Evolutionary conservation across 768 basidiomycete genomes (phyloP).

Genomic region (Leccinum truebloodii): DNA sequence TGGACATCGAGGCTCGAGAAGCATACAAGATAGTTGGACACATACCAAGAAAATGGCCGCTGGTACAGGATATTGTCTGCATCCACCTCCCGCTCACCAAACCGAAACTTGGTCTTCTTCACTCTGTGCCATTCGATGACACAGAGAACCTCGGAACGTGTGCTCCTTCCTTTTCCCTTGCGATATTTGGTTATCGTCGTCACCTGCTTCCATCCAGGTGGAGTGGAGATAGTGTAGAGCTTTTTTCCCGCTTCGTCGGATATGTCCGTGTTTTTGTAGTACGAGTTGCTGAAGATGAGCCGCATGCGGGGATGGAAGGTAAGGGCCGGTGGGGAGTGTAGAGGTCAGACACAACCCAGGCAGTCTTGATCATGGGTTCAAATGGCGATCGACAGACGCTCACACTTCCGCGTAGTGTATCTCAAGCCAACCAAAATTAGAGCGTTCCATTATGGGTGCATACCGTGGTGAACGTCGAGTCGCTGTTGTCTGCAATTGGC

Average conservation of each 20-base stretch:
- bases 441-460: neutral
- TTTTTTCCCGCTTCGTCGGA: constrained; percentile 20
- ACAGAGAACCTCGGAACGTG: constrained; percentile 20
- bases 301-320: constrained; percentile 5
- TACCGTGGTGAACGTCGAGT: neutral
- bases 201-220: constrained; percentile 15
- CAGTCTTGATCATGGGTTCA: neutral
- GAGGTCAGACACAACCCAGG: neutral
- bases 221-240: constrained; percentile 21
- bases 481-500: neutral
- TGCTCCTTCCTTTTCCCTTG: neutral
- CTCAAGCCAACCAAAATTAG: constrained; percentile 12
- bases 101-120: constrained; percentile 28
- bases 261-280: constrained; percentile 22
- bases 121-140: constrained; percentile 33
- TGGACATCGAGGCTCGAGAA: neutral
- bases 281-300: constrained; percentile 17
- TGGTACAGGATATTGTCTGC: constrained; percentile 16
- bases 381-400: neutral
- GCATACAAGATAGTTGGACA: neutral
- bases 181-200: constrained; percentile 13
- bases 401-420: constrained; percentile 6
- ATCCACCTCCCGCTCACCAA: constrained; percentile 24
- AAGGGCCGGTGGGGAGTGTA: neutral
- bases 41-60: constrained; percentile 15